Evolutionary conservation across 495 filamentous ascomycete species (phyloP), one percentile per base, ranked within the genome.

Genomic region (Penicillium ochrochloron): DNA sequence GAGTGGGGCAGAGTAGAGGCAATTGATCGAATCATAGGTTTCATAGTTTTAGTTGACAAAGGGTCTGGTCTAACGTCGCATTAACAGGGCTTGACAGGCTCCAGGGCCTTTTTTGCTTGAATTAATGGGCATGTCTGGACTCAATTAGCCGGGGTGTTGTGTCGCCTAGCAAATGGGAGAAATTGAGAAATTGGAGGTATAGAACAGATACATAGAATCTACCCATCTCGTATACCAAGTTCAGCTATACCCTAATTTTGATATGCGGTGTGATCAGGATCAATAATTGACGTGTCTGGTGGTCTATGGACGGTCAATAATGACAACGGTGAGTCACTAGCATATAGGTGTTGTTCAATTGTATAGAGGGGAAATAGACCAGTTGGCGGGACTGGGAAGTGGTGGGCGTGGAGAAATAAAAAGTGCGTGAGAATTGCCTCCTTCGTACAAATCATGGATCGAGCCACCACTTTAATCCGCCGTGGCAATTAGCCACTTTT

Each of bases 401-500:
- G 17, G 5, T n/a, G 19, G 41, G n/a, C n/a, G 41, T 48, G 44
- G 44, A 48, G 9, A 48, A 21, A 48, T 14, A 5, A 11, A 64
- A 60, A 57, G 59, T 61, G 58, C 59, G 63, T 65, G 63, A 44
- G 29, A 48, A 54, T 64, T 44, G 17, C 46, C 37, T 10, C 46
- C 21, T n/a, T 14, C 39, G 23, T 46, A n/a, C n/a, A 59, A 46
- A 25, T 17, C 0, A 3, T 33, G 31, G 19, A 0, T 3, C 55
- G 17, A 29, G 34, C 15, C 34, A 39, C 58, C 50, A 19, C 14
- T 33, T 1, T 0, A 31, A 5, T 2, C 14, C 11, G 25, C 48
- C 25, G 66, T 71, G 69, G 69, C 61, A 71, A 59, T 66, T 66
- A 69, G 35, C 27, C 46, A 29, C 63, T 39, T 21, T 19, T 1